phyloP scores from a whole-genome alignment of 768 basidiomycete genomes.

The Boletus tylopilopsis region DNA sequence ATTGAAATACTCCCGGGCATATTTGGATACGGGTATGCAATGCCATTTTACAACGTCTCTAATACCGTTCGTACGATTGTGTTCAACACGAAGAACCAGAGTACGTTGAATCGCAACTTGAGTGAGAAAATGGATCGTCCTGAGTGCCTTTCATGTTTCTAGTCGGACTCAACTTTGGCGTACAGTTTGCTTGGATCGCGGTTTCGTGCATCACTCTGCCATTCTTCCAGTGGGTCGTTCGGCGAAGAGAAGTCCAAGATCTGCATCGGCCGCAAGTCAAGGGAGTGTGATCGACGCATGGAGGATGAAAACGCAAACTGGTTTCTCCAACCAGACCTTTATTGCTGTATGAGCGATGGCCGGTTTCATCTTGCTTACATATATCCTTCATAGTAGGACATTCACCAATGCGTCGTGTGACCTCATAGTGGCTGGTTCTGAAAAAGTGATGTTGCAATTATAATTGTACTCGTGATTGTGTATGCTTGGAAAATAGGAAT shows the following conservation, averaged over 20 bases:
- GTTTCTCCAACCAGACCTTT: not conserved
- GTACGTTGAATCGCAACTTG: constrained; percentile 38
- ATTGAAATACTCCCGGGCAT: constrained; percentile 54
- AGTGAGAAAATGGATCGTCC: not conserved
- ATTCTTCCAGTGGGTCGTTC: constrained; percentile 43
- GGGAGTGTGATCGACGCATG: not conserved
- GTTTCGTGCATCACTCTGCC: constrained; percentile 54
- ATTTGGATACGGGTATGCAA: constrained; percentile 65
- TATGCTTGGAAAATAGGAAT: constrained; percentile 17
- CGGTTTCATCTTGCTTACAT: not conserved
- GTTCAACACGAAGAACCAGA: constrained; percentile 60
- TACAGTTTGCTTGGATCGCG: constrained; percentile 53
- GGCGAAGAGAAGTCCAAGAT: constrained; percentile 25
- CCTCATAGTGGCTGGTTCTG: not conserved
- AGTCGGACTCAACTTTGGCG: constrained; percentile 64
- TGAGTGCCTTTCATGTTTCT: constrained; percentile 1
- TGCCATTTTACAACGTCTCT: constrained; percentile 71
- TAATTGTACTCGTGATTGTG: constrained; percentile 13
- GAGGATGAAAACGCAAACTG: not conserved
- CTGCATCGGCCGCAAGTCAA: constrained; percentile 17
- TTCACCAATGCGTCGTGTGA: not conserved
- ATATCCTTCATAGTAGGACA: not conserved
- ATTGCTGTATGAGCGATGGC: not conserved
- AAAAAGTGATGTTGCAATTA: not conserved
- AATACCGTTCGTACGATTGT: constrained; percentile 55